Conservation (phyloP, 805 yeast genomes). For the Maudiozyma serrabonitensis region DNA sequence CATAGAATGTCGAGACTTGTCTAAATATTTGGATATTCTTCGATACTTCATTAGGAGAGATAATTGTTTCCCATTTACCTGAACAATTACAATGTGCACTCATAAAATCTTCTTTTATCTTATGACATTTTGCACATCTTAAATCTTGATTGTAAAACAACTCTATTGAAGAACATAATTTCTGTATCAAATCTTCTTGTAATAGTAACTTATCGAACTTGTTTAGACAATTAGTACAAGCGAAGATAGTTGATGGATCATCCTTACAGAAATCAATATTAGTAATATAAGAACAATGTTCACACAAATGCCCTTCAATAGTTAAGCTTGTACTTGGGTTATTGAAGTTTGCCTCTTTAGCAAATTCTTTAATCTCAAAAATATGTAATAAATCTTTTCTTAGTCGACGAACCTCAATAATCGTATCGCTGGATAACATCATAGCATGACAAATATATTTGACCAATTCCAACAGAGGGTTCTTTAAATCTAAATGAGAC, state of each 20-base stretch:
- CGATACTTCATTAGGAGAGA: conserved; percentile 36
- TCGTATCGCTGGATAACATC: conserved; percentile 51
- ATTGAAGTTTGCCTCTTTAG: conserved; percentile 57
- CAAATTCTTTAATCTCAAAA: conserved; percentile 79
- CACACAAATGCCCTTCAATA: conserved; percentile 65
- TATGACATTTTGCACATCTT: conserved; percentile 68
- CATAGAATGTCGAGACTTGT: conserved; percentile 52
- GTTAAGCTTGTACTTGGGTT: conserved; percentile 67
- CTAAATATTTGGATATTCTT: conserved; percentile 40
- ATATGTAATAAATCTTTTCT: conserved; percentile 63
- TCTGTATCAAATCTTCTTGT: conserved; percentile 71
- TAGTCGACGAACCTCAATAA: conserved; percentile 62
- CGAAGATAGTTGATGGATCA: conserved; percentile 39
- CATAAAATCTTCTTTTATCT: conserved; percentile 57
- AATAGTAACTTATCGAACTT: conserved; percentile 56
- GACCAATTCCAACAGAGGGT: conserved; percentile 73
- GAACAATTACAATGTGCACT: conserved; percentile 77
- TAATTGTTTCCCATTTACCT: conserved; percentile 66
- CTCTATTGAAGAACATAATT: conserved; percentile 46
- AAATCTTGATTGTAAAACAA: conserved; percentile 70
- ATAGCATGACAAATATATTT: conserved; percentile 68
- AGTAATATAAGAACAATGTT: conserved; percentile 60
- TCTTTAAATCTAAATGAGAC: conserved; percentile 44
- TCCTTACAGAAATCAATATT: conserved; percentile 81
- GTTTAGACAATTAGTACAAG: conserved; percentile 57